Evolutionary conservation across 305 asterid species (phyloP).

Genomic region (Fraxinus angustifolia): DNA sequence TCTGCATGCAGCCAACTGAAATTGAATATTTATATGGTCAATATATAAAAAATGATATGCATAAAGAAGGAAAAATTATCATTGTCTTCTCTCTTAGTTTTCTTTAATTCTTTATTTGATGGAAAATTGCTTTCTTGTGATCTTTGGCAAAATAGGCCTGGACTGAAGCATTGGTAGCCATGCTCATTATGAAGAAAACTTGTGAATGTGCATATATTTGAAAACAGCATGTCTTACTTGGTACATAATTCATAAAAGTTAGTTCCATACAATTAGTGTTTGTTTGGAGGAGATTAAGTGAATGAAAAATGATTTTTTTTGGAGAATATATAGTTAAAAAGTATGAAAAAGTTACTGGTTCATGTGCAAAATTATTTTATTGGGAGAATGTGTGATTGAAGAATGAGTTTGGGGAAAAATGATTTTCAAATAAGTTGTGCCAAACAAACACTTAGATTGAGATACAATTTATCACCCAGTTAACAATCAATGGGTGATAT

Average conservation of each 20-base stretch:
- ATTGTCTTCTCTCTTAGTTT: not conserved
- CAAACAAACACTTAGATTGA: not conserved
- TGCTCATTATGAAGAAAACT: not conserved
- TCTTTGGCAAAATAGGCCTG: not conserved
- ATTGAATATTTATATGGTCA: not conserved
- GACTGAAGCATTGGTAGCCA: not conserved
- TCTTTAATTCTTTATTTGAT: not conserved
- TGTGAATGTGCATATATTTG: not conserved
- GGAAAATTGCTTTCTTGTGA: not conserved
- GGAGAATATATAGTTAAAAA: not conserved
- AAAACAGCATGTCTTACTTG: not conserved
- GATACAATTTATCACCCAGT: not conserved
- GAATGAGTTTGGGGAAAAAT: not conserved
- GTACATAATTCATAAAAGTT: not conserved
- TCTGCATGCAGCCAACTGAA: not conserved
- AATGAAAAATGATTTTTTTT: not conserved
- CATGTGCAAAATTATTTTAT: not conserved
- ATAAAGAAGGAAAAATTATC: not conserved
- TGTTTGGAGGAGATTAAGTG: not conserved
- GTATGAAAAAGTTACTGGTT: not conserved
- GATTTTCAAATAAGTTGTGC: not conserved
- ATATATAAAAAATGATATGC: not conserved
- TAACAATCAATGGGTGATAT: not conserved
- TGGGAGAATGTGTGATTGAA: not conserved
- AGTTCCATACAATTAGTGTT: not conserved